These are phyloP conservation scores for Sambucus nigra DNA, from an alignment of 129 eudicot genomes.

Conservation along the genomic window DNA sequence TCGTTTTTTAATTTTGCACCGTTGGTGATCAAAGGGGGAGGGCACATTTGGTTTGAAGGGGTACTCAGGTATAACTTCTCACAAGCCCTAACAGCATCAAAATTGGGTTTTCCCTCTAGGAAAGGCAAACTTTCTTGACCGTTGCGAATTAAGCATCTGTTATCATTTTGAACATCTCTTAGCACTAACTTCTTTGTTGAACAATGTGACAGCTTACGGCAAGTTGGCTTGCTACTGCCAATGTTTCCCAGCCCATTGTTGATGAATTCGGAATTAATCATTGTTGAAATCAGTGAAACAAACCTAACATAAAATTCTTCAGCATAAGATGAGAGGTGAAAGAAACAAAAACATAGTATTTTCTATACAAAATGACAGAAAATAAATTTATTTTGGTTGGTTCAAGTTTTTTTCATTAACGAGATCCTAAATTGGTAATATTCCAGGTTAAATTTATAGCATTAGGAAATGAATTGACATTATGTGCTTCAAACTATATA, in stretches of 20 bases:
- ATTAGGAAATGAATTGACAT: too few relatives aligned
- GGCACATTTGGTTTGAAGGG: constrained; percentile 20
- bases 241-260: constrained; percentile 20
- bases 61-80: constrained; percentile 51
- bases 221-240: constrained; percentile 17
- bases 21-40: constrained; percentile 24
- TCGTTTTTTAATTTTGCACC: constrained; percentile 41
- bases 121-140: constrained; percentile 25
- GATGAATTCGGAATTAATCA: constrained; percentile 48
- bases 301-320: constrained; percentile 5
- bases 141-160: constrained; percentile 20
- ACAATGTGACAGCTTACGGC: constrained; percentile 30
- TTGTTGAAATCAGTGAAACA: constrained; percentile 11
- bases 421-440: too few relatives aligned
- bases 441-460: too few relatives aligned
- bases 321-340: constrained; percentile 10
- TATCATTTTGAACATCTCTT: constrained; percentile 57
- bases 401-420: neutral
- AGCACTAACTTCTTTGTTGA: constrained; percentile 46
- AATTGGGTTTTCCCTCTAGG: constrained; percentile 22
- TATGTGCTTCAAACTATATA: too few relatives aligned
- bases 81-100: constrained; percentile 40
- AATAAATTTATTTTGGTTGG: neutral
- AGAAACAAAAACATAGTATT: neutral
- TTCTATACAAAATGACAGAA: neutral